phyloP scores from a whole-genome alignment of 2,329 filamentous ascomycete genomes.

The Fusarium beomiforme region DNA sequence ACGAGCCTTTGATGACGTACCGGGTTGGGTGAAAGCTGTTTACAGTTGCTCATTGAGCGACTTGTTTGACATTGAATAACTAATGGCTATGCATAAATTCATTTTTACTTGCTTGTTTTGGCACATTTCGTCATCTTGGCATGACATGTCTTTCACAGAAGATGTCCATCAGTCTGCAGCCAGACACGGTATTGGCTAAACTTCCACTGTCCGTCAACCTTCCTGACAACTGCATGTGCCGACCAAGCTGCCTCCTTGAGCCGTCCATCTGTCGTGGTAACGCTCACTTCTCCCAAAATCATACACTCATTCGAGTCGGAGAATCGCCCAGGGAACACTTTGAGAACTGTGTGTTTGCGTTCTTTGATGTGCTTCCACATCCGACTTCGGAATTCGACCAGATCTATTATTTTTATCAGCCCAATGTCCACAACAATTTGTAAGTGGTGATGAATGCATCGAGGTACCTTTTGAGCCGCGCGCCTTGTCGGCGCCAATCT shows the following conservation, averaged over 20 bases:
- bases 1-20: slow-evolving; percentile 31
- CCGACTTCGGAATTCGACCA: slow-evolving; percentile 51
- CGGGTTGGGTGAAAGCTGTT: slow-evolving; percentile 12
- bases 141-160: slow-evolving; percentile 12
- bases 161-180: slow-evolving; percentile 42
- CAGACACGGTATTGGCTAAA: slow-evolving; percentile 48
- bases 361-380: slow-evolving; percentile 57
- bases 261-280: slow-evolving; percentile 43
- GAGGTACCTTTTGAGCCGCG: slow-evolving; percentile 48
- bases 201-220: slow-evolving; percentile 47
- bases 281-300: slow-evolving; percentile 46
- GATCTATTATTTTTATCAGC: slow-evolving; percentile 46
- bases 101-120: slow-evolving; percentile 10
- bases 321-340: slow-evolving; percentile 55
- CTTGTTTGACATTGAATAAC: slow-evolving; percentile 12
- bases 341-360: slow-evolving; percentile 53
- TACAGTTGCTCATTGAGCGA: not conserved
- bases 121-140: not conserved
- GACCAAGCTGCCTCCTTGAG: slow-evolving; percentile 45
- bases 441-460: not conserved
- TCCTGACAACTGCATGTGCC: slow-evolving; percentile 45
- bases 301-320: slow-evolving; percentile 39
- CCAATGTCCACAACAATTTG: not conserved
- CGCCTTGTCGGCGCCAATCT: slow-evolving; percentile 54
- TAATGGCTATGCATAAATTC: slow-evolving; percentile 20